Percentiles rank a stretch among this genome's conserved stretches.
These are phyloP conservation scores for Phaffia tasmanica DNA, from an alignment of 768 basidiomycete species.

Conservation along the genomic window DNA sequence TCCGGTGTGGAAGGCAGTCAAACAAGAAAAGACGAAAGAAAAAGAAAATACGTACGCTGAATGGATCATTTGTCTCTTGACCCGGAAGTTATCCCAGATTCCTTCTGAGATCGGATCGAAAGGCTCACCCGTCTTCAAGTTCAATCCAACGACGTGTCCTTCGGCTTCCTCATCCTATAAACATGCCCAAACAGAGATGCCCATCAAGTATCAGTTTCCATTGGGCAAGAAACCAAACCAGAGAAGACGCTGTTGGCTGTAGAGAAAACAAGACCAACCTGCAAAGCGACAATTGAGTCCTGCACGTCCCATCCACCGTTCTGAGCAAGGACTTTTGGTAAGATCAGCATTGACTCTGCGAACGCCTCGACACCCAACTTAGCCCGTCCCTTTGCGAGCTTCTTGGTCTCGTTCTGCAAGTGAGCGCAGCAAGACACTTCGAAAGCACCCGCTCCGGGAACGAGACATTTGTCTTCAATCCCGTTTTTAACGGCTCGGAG, in stretches of 20 bases:
- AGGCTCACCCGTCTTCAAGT: slow-evolving; percentile 86
- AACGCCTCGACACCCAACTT: slow-evolving; percentile 98
- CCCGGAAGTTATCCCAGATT: slow-evolving; percentile 97
- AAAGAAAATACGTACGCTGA: slow-evolving; percentile 56
- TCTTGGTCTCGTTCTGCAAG: slow-evolving; percentile 59
- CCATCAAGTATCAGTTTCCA: slow-evolving; percentile 13
- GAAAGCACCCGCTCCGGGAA: slow-evolving; percentile 97
- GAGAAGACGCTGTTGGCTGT: not conserved
- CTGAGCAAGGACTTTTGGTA: slow-evolving; percentile 90
- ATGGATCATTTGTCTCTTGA: slow-evolving; percentile 97
- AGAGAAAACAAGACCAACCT: slow-evolving; percentile 43
- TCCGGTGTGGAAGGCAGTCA: slow-evolving; percentile 29
- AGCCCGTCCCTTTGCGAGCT: slow-evolving; percentile 76
- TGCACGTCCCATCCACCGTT: slow-evolving; percentile 97
- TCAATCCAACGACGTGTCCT: slow-evolving; percentile 82
- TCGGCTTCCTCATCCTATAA: slow-evolving; percentile 81
- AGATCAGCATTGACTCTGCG: slow-evolving; percentile 82
- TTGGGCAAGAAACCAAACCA: not conserved
- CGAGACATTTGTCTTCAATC: slow-evolving; percentile 72
- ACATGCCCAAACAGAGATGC: slow-evolving; percentile 12
- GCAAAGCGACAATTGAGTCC: slow-evolving; percentile 80
- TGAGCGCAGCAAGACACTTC: slow-evolving; percentile 85
- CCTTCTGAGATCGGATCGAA: slow-evolving; percentile 93
- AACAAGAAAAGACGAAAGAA: slow-evolving; percentile 14
- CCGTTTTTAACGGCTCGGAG: slow-evolving; percentile 93